Evolutionary conservation across 2,329 filamentous ascomycete species (phyloP), one percentile per base, ranked within the genome.

Genomic region (Tricladium varicosporioides): DNA sequence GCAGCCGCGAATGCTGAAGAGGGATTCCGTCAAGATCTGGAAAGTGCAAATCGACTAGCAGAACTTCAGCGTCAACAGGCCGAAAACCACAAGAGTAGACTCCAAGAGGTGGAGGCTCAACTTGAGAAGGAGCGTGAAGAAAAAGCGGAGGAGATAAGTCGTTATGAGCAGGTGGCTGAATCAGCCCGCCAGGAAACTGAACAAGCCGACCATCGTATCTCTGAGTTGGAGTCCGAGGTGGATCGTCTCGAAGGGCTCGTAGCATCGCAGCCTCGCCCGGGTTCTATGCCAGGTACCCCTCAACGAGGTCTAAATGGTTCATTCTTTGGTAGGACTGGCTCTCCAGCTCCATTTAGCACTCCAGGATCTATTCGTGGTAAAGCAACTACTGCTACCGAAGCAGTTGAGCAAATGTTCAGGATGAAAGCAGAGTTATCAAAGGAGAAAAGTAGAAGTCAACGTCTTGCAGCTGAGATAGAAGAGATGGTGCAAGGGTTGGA

Each of bases 401-500:
- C 83, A 1, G 80, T 87, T 55, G 83, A 86, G 47, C 83, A 87
- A 63, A 74, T 86, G 1, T 86, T 82, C 71, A 84, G 82, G 65
- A 78, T 85, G 72, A 89, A 94, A 78, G 79, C 84, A 54, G 83
- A 89, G 65, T 79, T 97, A 33, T 85, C 86, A 2, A 83, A 80
- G 2, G 89, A 96, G 71, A 86, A 87, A 69, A 82, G 89, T 57
- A 84, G 86, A 18, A 91, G 84, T 65, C 84, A 89, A 61, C 85
- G 91, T 68, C 83, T 97, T 10, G 82, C 84, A 15, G 82, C 85
- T 40, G 85, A 93, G 46, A 78, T 97, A 46, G 91, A 97, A 62
- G 89, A 94, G 58, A 90, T 97, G 77, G 84, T 97, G 57, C 82
- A 86, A 40, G 88, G 92, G 57, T 75, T 97, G 40, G 92, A 99